Percentiles rank a stretch among this genome's conserved stretches.
Evolutionary conservation across 2,329 filamentous ascomycete genomes (phyloP).

Genomic region (Claviceps monticola): DNA sequence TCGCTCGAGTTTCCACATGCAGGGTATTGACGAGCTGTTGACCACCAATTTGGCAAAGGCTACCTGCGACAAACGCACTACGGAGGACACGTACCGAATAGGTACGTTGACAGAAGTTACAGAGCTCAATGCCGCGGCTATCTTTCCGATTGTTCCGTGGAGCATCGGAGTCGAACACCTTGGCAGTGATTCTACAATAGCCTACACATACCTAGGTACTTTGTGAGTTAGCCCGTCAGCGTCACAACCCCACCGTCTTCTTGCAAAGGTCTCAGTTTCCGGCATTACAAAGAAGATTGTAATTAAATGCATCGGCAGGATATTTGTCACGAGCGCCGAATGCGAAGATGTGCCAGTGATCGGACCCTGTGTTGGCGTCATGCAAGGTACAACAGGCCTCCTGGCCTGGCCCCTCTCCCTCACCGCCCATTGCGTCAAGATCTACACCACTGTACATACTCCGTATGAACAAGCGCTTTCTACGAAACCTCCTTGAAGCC

Average conservation of each 20-base stretch:
- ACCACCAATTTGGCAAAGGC: background rate
- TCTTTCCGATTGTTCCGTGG: background rate
- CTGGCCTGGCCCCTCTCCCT: background rate
- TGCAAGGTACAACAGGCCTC: constrained; percentile 1
- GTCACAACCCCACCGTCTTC: background rate
- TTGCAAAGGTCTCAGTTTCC: background rate
- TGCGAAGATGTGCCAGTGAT: background rate
- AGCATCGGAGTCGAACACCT: background rate
- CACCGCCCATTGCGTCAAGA: background rate
- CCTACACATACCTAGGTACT: background rate
- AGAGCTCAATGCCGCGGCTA: background rate
- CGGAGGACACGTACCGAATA: too few relatives aligned
- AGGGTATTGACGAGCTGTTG: background rate
- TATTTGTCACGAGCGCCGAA: background rate
- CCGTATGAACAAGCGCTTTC: background rate
- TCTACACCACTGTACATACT: background rate
- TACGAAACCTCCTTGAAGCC: too few relatives aligned
- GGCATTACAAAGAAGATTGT: background rate
- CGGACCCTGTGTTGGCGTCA: background rate
- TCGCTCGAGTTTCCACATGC: background rate
- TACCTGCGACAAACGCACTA: background rate
- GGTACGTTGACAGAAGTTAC: background rate
- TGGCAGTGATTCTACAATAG: background rate
- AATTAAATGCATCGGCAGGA: background rate
- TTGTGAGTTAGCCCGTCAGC: too few relatives aligned